A percentile compares a stretch with the other conserved stretches of the same genome.
Evolutionary conservation across 2,329 filamentous ascomycete species (phyloP).

Genomic region (Cadophora luteo-olivacea): DNA sequence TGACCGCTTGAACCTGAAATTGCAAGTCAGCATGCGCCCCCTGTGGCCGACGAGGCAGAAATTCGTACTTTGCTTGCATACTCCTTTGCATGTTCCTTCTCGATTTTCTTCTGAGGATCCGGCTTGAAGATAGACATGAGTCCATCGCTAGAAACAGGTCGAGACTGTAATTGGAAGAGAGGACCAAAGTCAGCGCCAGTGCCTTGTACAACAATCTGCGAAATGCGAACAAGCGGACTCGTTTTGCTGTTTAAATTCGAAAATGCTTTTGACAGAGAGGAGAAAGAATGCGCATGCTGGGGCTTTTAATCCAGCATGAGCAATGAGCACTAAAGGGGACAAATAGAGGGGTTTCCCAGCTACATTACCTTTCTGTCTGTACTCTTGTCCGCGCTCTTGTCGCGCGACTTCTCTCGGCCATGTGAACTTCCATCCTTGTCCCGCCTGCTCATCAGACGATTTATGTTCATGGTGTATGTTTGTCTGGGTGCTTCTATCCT

Average conservation of each 20-base stretch:
- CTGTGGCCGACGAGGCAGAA: background rate
- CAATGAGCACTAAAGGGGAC: conserved; percentile 19
- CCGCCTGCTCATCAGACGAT: conserved; percentile 73
- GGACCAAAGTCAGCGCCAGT: conserved; percentile 38
- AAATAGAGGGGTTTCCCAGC: conserved; percentile 22
- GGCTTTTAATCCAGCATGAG: conserved; percentile 32
- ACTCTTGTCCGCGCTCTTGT: conserved; percentile 52
- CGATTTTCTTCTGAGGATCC: conserved; percentile 61
- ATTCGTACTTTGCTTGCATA: conserved; percentile 8
- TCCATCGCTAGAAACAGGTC: conserved; percentile 60
- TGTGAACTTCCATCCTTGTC: conserved; percentile 64
- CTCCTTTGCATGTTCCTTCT: conserved; percentile 55
- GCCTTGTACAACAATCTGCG: conserved; percentile 29
- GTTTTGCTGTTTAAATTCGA: conserved; percentile 33
- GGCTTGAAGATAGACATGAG: conserved; percentile 70
- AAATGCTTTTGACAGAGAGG: conserved; percentile 37
- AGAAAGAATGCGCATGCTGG: conserved; percentile 27
- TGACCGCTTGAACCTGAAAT: conserved; percentile 56
- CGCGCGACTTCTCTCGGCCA: conserved; percentile 61
- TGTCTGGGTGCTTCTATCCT: background rate
- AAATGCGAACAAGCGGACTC: conserved; percentile 31
- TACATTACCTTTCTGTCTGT: conserved; percentile 55
- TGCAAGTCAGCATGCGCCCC: conserved; percentile 11
- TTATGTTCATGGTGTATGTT: conserved; percentile 48
- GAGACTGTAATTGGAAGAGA: conserved; percentile 49